Base-by-base conservation (phyloP, 2,329 filamentous ascomycete genomes). In the Teratosphaeriaceae sp. region DNA sequence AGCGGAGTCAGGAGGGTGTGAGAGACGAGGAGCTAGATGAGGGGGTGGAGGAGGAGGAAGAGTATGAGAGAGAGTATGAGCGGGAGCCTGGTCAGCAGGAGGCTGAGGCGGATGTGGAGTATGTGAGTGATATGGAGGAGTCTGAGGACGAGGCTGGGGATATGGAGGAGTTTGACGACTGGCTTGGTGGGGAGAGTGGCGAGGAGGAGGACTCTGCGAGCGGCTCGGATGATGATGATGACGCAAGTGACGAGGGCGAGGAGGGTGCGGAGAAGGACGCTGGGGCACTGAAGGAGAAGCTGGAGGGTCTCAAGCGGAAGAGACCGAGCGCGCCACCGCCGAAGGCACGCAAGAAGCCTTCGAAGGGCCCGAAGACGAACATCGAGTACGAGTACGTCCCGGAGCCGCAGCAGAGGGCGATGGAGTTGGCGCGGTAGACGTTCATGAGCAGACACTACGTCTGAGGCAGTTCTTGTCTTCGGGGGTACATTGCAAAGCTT, bases 111-210 rank as follows among this genome's bases (percentile, higher is more conserved):
- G 78, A 84, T 47, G 84, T 97, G 36, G 88, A 97, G 70, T 97
- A 96, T 58, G 87, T 97, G 45, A 90, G 85, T 59, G 92, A 96
- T 63, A 69, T 94, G 44, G 89, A 89, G 36, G 69, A 72, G 50
- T 67, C 65, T 52, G 85, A 40, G n/a, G 38, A 89, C 47, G 84
- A 87, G 44, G 85, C 88, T 34, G 66, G 73, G 43, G 76, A 78
- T 59, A 77, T 97, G 41, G 87, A 96, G 65, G 90, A 97, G 59
- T 78, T 97, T 39, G 86, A 97, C 65, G 90, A 97, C 60, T 97
- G 90, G 90, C 73, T 96, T 38, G 88, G 83, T 55, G 87, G 80
- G 48, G 84, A 76, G 45, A 78, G 75, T 46, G 72, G 65, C 27
- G 68, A 67, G 23, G 69, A 68, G 3, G 68, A 69, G 3, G 68